phyloP scores from a whole-genome alignment of 208 protist genomes.

The Leishmania mexicana region DNA sequence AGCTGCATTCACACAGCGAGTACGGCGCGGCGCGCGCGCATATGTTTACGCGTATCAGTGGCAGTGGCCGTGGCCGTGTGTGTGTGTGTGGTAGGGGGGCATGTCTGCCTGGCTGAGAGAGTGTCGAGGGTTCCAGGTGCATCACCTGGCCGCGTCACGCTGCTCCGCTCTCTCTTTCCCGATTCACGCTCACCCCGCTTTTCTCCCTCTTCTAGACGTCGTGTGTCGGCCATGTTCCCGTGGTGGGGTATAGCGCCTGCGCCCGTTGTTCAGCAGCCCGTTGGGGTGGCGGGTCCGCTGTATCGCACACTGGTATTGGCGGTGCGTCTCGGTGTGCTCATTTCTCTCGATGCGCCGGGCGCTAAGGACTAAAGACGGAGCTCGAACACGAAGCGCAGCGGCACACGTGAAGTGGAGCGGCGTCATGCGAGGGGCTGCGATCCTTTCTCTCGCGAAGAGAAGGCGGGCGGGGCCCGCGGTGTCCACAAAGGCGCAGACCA shows the following conservation, averaged over 20 bases:
- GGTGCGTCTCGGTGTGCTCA: background rate
- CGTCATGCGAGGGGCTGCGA: background rate
- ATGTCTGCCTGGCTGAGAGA: background rate
- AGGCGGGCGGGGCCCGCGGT: background rate
- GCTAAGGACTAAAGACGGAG: background rate
- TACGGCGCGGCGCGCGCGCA: background rate
- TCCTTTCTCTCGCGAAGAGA: background rate
- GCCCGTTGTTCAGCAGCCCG: background rate
- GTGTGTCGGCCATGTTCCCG: background rate
- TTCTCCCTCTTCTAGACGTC: background rate
- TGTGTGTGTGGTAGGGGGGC: background rate
- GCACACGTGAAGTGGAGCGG: background rate
- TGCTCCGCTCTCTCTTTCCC: background rate
- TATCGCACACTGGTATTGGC: background rate
- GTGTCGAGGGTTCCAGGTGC: background rate
- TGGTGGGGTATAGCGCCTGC: background rate
- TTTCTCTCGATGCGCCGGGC: conserved; percentile 3
- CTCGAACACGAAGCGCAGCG: background rate
- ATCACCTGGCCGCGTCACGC: background rate
- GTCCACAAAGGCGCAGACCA: background rate
- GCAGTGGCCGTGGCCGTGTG: background rate
- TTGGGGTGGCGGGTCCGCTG: background rate
- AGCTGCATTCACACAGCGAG: background rate
- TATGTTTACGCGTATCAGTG: background rate
- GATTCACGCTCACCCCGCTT: background rate